Percentiles rank a stretch among this genome's conserved stretches.
Evolutionary conservation across 1,284 basidiomycete genomes (phyloP).

Genomic region (Cutaneotrichosporon dermatis): DNA sequence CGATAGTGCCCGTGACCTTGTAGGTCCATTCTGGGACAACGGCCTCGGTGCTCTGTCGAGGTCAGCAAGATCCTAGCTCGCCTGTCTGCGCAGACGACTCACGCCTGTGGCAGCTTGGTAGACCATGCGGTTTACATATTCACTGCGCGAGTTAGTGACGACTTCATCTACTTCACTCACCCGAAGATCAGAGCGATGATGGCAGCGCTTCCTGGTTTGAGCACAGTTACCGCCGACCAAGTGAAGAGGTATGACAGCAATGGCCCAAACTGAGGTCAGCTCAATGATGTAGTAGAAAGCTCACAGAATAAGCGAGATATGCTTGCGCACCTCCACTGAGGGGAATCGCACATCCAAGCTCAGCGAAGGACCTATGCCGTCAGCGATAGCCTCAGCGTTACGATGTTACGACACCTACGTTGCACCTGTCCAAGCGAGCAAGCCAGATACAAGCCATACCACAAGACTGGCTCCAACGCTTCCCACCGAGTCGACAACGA

Average conservation of each 20-base stretch:
- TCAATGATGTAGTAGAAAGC: constrained; percentile 2
- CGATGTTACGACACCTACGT: constrained; percentile 27
- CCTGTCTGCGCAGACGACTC: too few species aligned
- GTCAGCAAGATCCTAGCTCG: too few species aligned
- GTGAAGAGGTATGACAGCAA: constrained; percentile 79
- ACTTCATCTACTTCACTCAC: constrained; percentile 44
- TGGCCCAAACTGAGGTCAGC: constrained; percentile 61
- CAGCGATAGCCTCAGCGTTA: neutral
- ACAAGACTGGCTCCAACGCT: constrained; percentile 76
- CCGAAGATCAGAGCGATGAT: constrained; percentile 57
- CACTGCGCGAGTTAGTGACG: constrained; percentile 45
- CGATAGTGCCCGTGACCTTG: constrained; percentile 74
- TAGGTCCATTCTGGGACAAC: constrained; percentile 86
- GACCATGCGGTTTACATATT: constrained; percentile 69
- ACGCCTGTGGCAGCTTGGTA: constrained; percentile 44
- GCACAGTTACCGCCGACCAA: constrained; percentile 82
- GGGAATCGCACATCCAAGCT: constrained; percentile 59
- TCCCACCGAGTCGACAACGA: constrained; percentile 79
- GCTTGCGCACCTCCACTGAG: constrained; percentile 81
- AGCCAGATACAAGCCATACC: constrained; percentile 73
- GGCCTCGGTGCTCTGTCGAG: constrained; percentile 44
- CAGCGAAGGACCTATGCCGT: constrained; percentile 69
- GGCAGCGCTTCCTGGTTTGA: constrained; percentile 61
- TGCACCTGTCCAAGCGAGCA: constrained; percentile 88
- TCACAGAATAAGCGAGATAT: constrained; percentile 72